Evolutionary conservation across 345 rosid genomes (phyloP), one percentile per base, ranked within the genome.

Genomic region (Hypericum androsaemum): DNA sequence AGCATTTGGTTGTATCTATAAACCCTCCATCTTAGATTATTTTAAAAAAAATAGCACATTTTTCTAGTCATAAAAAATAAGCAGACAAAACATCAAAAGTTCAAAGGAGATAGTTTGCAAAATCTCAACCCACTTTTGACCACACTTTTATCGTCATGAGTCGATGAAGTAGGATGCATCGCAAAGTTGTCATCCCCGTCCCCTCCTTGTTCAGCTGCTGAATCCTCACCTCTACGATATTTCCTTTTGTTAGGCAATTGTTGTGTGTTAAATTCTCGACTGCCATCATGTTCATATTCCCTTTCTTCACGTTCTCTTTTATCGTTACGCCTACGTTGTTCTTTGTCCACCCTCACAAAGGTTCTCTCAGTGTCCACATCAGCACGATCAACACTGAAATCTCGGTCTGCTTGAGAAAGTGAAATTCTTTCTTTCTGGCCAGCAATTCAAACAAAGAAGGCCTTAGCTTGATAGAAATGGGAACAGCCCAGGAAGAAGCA

Each of bases 381-480:
- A 41, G 67, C 75, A 43, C 71, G 75, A 39, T 85, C 90, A 15
- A 63, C 74, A 41, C 82, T 77, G 53, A 74, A 76, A 56, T 70
- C 84, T 8, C 73, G 69, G 35, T 80, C 84, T 54, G 74, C 72
- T 62, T 70, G 83, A 17, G 74, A 68, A 64, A 65, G 55, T 47
- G 68, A 41, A 56, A 63, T 62, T 75, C 90, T 71, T 50, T 85
- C 95, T 73, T 76, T 88, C 94, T 92, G 84, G 52, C 62, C 77
- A 62, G 40, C 10, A 47, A 59, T 22, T 50, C 16, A 54, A 67
- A 10, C 8, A 68, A 68, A 55, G 54, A 59, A 63, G 50, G 61
- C 54, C 58, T 72, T 54, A 68, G 69, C 59, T 40, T 66, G 47
- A 41, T 22, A 22, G 52, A 58, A 65, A 47, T 38, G 22, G 43